Base-by-base conservation (phyloP, 352 stramenopile genomes). In the Globisporangium barbulae region DNA sequence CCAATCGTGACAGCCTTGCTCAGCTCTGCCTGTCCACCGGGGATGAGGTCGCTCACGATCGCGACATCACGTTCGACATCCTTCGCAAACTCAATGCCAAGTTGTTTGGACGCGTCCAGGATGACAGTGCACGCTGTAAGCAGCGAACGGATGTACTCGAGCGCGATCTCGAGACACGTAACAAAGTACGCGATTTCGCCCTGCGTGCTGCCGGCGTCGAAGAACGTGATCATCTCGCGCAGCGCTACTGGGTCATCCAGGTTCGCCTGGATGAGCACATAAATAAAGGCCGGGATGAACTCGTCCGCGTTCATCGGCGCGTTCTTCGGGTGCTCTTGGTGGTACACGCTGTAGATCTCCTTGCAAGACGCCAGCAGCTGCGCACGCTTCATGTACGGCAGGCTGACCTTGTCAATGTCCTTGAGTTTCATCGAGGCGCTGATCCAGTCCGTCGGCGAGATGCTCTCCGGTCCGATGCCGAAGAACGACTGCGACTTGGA, bases 251-350 rank as follows among this genome's bases (percentile, higher is more conserved):
- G 80, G 63, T 96, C 80, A 17, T 76, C 77, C 30, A 96, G 49
- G 13, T 70, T 67, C 25, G 85, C 84, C 67, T 94, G 85, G 54
- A 96, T 86, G 1, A 96, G 71, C 59, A 94, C 83, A 74, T 88
- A 96, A 57, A 96, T 96, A 69, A 96, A 96, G 3, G 81, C 85
- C 9, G 87, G 87, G 35, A 96, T 94, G 44, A 96, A 96, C 13
- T 90, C 83, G 63, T 96, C 87, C 19, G 85, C 87, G 44, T 74
- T 93, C 85, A 96, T 94, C 22, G 85, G 84, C n/a, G 81, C 48
- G 44, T 90, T 85, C 2, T 58, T 76, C 2, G 82, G 80, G 42
- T 94, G 85, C 59, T 96, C 87, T 0, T 62, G 69, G 61, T 93
- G 81, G 37, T 83, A 93, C 10, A 91, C 70, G 6, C 61, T 73